phyloP scores from a whole-genome alignment of 2,329 filamentous ascomycete genomes.

The Raffaelea arxii region DNA sequence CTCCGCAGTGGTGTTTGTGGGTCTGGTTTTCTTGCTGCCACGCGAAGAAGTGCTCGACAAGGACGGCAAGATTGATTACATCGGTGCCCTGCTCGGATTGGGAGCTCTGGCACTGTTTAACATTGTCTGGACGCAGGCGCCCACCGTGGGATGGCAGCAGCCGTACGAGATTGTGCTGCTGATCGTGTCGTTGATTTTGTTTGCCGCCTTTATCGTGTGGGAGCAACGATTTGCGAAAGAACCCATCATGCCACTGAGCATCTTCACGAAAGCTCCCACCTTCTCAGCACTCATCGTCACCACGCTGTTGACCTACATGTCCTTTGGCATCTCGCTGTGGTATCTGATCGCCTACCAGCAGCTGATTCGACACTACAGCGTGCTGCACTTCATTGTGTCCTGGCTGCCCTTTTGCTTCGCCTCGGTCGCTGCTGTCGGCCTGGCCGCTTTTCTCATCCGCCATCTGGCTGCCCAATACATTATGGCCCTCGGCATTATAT shows the following conservation, averaged over 20 bases:
- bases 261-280: conserved; percentile 10
- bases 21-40: conserved; percentile 13
- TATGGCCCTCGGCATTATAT: conserved; percentile 29
- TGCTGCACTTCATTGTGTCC: conserved; percentile 27
- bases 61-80: conserved; percentile 9
- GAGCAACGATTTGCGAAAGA: conserved; percentile 6
- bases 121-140: conserved; percentile 11
- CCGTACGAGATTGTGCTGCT: conserved; percentile 9
- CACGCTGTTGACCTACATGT: conserved; percentile 13
- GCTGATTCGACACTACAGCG: conserved; percentile 27
- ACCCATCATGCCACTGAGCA: conserved; percentile 13
- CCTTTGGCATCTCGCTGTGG: conserved; percentile 12
- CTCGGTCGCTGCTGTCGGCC: conserved; percentile 25
- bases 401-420: conserved; percentile 32
- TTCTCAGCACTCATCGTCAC: conserved; percentile 9
- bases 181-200: conserved; percentile 8
- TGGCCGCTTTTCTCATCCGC: conserved; percentile 35
- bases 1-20: conserved; percentile 8
- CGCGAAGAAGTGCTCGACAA: conserved; percentile 15
- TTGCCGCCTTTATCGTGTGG: conserved; percentile 11
- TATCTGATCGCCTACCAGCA: conserved; percentile 17
- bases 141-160: conserved; percentile 7
- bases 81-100: conserved; percentile 9
- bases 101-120: conserved; percentile 10
- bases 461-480: conserved; percentile 37